phyloP scores from a whole-genome alignment of 306 rosid genomes.

The Corylus americana region DNA sequence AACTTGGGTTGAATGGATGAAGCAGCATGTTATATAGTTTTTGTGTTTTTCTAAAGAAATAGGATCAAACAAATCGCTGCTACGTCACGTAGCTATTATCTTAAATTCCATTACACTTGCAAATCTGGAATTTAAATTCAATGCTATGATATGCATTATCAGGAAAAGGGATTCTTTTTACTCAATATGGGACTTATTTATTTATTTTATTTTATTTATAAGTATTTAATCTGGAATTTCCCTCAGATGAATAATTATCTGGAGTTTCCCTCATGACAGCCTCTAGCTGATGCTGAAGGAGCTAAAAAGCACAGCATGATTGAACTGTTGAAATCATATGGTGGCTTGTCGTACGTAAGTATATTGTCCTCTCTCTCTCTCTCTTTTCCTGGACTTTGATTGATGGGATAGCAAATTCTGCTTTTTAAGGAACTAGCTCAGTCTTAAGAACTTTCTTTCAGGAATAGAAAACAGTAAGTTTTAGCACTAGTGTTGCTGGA shows the following conservation, averaged over 20 bases:
- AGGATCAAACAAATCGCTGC: no score
- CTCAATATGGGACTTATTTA: no score
- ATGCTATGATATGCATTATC: background rate
- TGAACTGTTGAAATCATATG: constrained; percentile 72
- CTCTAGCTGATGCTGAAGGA: constrained; percentile 99
- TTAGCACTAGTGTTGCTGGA: background rate
- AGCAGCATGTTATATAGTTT: background rate
- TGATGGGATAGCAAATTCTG: background rate
- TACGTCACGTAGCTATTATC: no score
- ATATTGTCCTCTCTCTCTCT: constrained; percentile 12
- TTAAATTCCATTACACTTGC: background rate
- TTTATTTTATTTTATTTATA: no score
- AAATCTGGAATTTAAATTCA: background rate
- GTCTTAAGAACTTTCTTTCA: no score
- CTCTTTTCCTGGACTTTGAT: background rate
- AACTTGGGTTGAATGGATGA: background rate
- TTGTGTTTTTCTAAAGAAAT: no score
- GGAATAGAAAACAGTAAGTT: no score
- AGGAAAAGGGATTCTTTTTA: background rate
- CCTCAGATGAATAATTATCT: background rate
- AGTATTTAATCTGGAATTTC: background rate
- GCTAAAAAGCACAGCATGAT: constrained; percentile 61
- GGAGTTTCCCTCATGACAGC: constrained; percentile 48
- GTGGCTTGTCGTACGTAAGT: constrained; percentile 91
- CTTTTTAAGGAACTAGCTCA: background rate